phyloP scores from a whole-genome alignment of 345 rosid genomes.

The Populus pruinosa region DNA sequence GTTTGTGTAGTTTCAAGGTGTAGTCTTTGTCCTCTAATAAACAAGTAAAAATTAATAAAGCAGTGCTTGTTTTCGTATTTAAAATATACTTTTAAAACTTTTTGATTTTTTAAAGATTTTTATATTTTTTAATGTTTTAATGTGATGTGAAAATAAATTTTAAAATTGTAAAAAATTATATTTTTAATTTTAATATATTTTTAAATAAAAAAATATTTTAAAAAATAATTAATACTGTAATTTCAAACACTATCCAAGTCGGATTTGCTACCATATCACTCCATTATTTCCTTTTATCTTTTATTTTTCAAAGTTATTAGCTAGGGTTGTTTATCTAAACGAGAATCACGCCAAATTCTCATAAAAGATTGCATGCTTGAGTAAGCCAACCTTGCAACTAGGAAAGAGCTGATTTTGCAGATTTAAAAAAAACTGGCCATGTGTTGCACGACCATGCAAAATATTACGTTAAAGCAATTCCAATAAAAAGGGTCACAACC shows the following conservation, averaged over 20 bases:
- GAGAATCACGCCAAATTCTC: not conserved
- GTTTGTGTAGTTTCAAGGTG: too few relatives aligned
- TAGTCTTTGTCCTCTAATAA: too few relatives aligned
- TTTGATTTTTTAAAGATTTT: too few relatives aligned
- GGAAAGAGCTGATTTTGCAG: not conserved
- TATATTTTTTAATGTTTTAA: accelerated
- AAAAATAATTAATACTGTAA: too few relatives aligned
- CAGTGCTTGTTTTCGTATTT: too few relatives aligned
- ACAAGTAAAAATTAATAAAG: too few relatives aligned
- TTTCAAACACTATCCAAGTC: too few relatives aligned
- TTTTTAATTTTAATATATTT: too few relatives aligned
- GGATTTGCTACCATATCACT: not conserved
- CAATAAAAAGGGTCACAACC: not conserved
- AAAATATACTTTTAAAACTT: too few relatives aligned
- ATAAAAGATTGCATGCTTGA: not conserved
- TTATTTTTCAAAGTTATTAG: not conserved
- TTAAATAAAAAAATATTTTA: too few relatives aligned
- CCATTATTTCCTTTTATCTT: not conserved
- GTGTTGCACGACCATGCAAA: not conserved
- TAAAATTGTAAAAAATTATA: too few relatives aligned
- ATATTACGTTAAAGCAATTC: not conserved
- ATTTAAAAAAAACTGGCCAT: not conserved
- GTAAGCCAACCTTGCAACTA: not conserved
- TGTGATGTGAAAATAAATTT: too few relatives aligned
- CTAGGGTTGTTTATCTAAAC: not conserved